Evolutionary conservation across 1,139 yeast species (phyloP).

Genomic region (Entelexis paramagnoliae): DNA sequence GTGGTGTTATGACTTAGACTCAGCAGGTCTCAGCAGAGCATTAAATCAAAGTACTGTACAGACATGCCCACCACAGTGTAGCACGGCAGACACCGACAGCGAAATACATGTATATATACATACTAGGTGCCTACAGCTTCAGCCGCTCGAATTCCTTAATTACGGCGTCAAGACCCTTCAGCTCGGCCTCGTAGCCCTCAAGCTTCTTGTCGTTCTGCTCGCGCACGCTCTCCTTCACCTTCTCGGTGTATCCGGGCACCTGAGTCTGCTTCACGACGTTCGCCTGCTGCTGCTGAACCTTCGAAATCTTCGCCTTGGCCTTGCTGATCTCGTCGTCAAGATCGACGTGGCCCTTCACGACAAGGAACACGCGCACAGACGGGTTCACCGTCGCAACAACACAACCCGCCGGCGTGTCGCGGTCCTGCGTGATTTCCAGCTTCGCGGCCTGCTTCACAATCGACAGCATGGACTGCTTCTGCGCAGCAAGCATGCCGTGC

Average conservation of each 20-base stretch:
- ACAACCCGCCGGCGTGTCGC: slow-evolving; percentile 71
- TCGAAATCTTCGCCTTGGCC: slow-evolving; percentile 64
- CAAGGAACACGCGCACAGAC: slow-evolving; percentile 71
- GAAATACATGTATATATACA: too few relatives aligned
- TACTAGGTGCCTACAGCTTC: too few relatives aligned
- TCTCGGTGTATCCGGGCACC: slow-evolving; percentile 72
- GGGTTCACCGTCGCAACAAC: slow-evolving; percentile 75
- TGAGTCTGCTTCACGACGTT: slow-evolving; percentile 50
- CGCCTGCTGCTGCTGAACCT: slow-evolving; percentile 41
- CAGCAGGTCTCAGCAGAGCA: too few relatives aligned
- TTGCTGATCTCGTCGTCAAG: slow-evolving; percentile 81
- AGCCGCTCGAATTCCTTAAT: slow-evolving; percentile 36
- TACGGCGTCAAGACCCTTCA: slow-evolving; percentile 51
- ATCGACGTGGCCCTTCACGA: slow-evolving; percentile 91
- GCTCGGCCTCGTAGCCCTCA: slow-evolving; percentile 70
- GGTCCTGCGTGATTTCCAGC: slow-evolving; percentile 45
- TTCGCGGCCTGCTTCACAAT: slow-evolving; percentile 82
- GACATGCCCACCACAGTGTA: too few relatives aligned
- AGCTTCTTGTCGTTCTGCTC: slow-evolving; percentile 61
- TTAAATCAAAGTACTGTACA: too few relatives aligned
- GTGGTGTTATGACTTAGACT: too few relatives aligned
- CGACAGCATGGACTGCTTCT: slow-evolving; percentile 75
- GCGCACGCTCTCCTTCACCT: slow-evolving; percentile 75
- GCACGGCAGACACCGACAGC: too few relatives aligned
- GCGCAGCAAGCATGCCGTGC: slow-evolving; percentile 49